phyloP scores from a whole-genome alignment of 768 basidiomycete genomes.

The Boletus edulis region DNA sequence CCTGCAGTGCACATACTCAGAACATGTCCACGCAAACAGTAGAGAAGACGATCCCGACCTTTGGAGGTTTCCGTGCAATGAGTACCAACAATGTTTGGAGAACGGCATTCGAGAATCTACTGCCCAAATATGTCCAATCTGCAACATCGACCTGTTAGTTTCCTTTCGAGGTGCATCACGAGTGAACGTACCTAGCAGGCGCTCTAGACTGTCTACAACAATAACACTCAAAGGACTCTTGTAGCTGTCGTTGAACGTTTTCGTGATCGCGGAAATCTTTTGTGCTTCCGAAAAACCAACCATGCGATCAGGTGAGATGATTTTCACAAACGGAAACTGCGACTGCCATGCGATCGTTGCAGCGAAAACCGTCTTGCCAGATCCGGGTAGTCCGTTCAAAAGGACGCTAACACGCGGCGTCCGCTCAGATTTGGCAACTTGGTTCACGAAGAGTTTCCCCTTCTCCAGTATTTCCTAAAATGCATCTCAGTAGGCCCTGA shows the following conservation, averaged over 20 bases:
- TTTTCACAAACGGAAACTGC: slow-evolving; percentile 97
- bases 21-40: neutral
- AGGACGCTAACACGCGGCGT: slow-evolving; percentile 92
- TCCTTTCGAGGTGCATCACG: neutral
- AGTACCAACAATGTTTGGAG: slow-evolving; percentile 89
- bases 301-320: slow-evolving; percentile 95
- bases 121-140: slow-evolving; percentile 98
- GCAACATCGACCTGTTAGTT: slow-evolving; percentile 4
- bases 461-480: slow-evolving; percentile 80
- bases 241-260: slow-evolving; percentile 92
- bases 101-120: slow-evolving; percentile 93
- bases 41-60: slow-evolving; percentile 48
- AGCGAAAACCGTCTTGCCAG: slow-evolving; percentile 93
- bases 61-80: slow-evolving; percentile 86
- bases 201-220: slow-evolving; percentile 92
- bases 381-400: slow-evolving; percentile 84
- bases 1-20: slow-evolving; percentile 45
- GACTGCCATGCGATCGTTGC: slow-evolving; percentile 93
- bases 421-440: slow-evolving; percentile 85
- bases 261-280: slow-evolving; percentile 89
- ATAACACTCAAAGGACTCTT: slow-evolving; percentile 97
- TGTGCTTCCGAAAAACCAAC: slow-evolving; percentile 92
- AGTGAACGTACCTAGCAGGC: slow-evolving; percentile 72
- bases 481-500: neutral
- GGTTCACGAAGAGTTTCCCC: slow-evolving; percentile 87